phyloP scores from a whole-genome alignment of 176 grass and related monocot species.

The Carex parvula region DNA sequence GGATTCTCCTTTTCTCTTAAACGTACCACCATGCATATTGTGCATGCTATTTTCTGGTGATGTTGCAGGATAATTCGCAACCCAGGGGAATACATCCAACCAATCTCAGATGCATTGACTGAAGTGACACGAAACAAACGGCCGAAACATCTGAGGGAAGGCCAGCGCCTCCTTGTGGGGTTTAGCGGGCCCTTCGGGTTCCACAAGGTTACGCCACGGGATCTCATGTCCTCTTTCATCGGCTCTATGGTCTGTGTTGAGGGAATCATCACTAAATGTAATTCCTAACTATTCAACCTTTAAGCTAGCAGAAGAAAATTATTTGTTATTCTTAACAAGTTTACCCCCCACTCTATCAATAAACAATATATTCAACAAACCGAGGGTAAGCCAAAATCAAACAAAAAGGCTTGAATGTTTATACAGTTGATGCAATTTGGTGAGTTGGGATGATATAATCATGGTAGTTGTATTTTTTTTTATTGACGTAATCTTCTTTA shows the following conservation, averaged over 20 bases:
- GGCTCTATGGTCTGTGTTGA: slow-evolving; percentile 97
- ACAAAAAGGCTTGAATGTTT: neutral
- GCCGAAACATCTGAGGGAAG: slow-evolving; percentile 82
- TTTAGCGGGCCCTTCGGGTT: slow-evolving; percentile 91
- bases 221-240: slow-evolving; percentile 98
- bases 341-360: neutral
- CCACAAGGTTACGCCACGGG: slow-evolving; percentile 91
- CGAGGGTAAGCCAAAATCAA: neutral
- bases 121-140: slow-evolving; percentile 70
- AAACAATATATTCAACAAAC: neutral
- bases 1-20: neutral
- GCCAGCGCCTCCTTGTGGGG: slow-evolving; percentile 73
- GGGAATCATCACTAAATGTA: slow-evolving; percentile 99
- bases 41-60: neutral
- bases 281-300: neutral
- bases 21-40: neutral
- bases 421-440: neutral
- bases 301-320: neutral
- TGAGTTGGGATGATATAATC: neutral
- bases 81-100: slow-evolving; percentile 85
- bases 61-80: slow-evolving; percentile 68
- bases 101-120: slow-evolving; percentile 77
- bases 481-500: neutral
- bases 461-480: neutral
- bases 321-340: neutral